Evolutionary conservation across 768 basidiomycete genomes (phyloP).

Genomic region (Pleurotus platypus): DNA sequence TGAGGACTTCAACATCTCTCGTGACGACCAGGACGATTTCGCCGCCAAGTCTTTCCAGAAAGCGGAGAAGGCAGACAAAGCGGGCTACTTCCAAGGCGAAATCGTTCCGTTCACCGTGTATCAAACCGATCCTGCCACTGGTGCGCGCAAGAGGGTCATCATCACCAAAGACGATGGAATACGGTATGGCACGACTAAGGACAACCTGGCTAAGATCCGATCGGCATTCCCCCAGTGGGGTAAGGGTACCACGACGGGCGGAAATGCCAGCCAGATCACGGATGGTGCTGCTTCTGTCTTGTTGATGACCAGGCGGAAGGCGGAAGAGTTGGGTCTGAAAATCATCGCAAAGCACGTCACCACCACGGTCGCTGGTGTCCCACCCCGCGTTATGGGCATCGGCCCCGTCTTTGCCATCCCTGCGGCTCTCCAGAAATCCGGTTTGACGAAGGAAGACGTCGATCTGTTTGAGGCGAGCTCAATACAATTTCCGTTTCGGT

Average conservation of each 20-base stretch:
- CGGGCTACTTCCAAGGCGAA: constrained; percentile 62
- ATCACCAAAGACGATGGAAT: constrained; percentile 77
- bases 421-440: constrained; percentile 62
- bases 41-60: constrained; percentile 76
- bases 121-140: constrained; percentile 53
- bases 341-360: constrained; percentile 78
- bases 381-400: constrained; percentile 86
- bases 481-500: neutral
- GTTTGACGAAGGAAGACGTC: constrained; percentile 64
- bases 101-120: constrained; percentile 76
- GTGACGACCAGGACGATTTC: constrained; percentile 73
- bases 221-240: constrained; percentile 86
- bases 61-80: constrained; percentile 70
- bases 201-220: constrained; percentile 57
- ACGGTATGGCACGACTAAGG: constrained; percentile 68
- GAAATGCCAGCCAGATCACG: constrained; percentile 83
- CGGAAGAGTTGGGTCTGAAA: constrained; percentile 66
- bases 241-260: constrained; percentile 69
- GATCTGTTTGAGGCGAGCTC: constrained; percentile 71
- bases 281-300: constrained; percentile 82
- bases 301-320: constrained; percentile 77
- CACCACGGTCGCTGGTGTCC: constrained; percentile 68
- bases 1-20: constrained; percentile 62
- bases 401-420: constrained; percentile 86
- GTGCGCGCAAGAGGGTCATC: constrained; percentile 46